Base-by-base conservation (phyloP, 345 rosid species). In the Dipteronia dyeriana region DNA sequence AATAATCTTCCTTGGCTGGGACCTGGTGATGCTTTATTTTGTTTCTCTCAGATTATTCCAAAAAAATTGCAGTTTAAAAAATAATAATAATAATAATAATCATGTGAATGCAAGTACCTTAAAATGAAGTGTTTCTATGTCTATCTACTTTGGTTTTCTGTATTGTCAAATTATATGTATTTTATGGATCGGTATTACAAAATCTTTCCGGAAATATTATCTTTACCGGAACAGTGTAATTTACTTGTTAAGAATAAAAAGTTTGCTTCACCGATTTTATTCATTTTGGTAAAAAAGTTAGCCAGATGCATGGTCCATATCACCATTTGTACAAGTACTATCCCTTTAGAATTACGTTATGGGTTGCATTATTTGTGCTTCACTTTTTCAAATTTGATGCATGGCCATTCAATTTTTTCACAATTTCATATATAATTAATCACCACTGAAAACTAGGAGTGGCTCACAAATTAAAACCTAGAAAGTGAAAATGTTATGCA, bases 111-210 rank as follows among this genome's bases (percentile, higher is more conserved):
- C 20, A 16, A 39, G 54, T 59, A 73, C 66, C 6, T 22, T 38
- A 3, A 9, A 39, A 67, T 67, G 23, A 19, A 4, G 51, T 5
- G 25, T 20, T 2, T 38, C n/a, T 1, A 1, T 41, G 45, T 10
- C 49, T 45, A 10, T 45, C 45, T 7, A 34, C 38, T 34, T 34
- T 34, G 49, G 45, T 66, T 31, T 66, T 34, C 5, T 66, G 12
- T 47, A 66, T 66, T 34, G 69, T 66, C 23, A 67, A 67, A n/a
- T 59, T 19, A 59, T 59, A 22, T 59, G 20, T 17, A 53, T 53
- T 5, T 9, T 9, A 9, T 10, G 26, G 63, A 0, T 34, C 61
- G 61, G 61, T 56, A 22, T n/a, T 5, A 56, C 8, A 20, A 56
- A n/a, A 56, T 56, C 61, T 56, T n/a, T 56, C 9, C 8, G 9